phyloP scores from a whole-genome alignment of 202 grass and related monocot species.

The Panicum virgatum region DNA sequence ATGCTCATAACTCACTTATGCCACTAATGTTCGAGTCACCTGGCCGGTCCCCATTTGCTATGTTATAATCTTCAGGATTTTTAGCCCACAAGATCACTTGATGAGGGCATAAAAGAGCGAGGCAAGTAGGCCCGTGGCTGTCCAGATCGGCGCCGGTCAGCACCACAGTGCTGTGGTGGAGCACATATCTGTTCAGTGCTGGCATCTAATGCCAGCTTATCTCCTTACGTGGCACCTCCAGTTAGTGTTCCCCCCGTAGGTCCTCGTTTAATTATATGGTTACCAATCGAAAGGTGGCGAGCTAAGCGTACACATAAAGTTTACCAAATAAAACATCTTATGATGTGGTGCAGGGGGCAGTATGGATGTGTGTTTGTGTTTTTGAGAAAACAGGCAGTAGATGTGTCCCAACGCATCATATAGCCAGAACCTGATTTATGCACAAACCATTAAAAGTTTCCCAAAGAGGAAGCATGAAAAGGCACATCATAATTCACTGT shows the following conservation, averaged over 20 bases:
- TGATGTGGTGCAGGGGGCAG: neutral
- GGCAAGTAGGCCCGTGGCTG: neutral
- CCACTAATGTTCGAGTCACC: no score
- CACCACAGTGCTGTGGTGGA: neutral
- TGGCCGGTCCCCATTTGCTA: no score
- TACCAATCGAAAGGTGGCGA: neutral
- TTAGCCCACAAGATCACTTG: neutral
- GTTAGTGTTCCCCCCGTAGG: neutral
- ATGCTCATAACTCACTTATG: no score
- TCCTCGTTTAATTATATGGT: neutral
- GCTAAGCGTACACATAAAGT: neutral
- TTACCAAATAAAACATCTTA: neutral
- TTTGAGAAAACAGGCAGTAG: no score
- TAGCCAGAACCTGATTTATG: no score
- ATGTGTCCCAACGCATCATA: no score
- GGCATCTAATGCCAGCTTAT: constrained; percentile 67
- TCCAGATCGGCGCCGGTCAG: neutral
- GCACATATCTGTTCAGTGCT: neutral
- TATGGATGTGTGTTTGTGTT: no score
- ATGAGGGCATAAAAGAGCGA: neutral
- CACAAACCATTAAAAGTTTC: no score
- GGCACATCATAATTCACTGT: no score
- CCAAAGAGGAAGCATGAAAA: no score
- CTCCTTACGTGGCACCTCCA: constrained; percentile 45
- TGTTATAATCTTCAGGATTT: neutral